Evolutionary conservation across 106 monocot genomes (phyloP).

Genomic region (Vanilla planifolia): DNA sequence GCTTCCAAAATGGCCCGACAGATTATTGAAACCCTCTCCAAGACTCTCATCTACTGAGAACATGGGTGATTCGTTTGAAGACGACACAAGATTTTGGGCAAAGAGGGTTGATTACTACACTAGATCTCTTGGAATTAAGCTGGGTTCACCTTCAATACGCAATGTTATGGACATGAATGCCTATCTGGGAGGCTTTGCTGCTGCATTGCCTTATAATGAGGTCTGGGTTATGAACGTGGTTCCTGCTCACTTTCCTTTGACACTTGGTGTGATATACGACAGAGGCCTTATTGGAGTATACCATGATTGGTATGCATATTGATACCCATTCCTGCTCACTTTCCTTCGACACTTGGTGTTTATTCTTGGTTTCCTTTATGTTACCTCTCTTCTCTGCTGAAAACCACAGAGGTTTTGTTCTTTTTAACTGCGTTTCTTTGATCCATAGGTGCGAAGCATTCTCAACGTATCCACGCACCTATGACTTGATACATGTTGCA

Average conservation of each 20-base stretch:
- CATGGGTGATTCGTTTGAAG: conserved; percentile 61
- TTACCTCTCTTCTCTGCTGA: too few species aligned
- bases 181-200: conserved; percentile 88
- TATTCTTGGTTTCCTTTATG: not conserved
- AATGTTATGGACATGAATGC: conserved; percentile 99
- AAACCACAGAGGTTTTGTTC: too few species aligned
- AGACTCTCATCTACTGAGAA: conserved; percentile 61
- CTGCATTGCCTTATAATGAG: conserved; percentile 54
- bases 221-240: conserved; percentile 97
- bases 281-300: conserved; percentile 91
- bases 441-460: conserved; percentile 85
- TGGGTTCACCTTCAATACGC: conserved; percentile 47
- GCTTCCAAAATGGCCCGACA: conserved; percentile 76
- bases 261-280: conserved; percentile 79
- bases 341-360: not conserved
- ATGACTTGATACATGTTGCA: conserved; percentile 84
- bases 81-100: conserved; percentile 60
- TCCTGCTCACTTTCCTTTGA: conserved; percentile 67
- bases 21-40: conserved; percentile 40
- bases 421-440: too few species aligned
- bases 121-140: conserved; percentile 60
- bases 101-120: conserved; percentile 75
- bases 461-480: conserved; percentile 94
- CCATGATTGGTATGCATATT: conserved; percentile 75
- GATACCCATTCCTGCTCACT: not conserved